Conservation (phyloP, 768 basidiomycete species). For the Lentinula raphanica region DNA sequence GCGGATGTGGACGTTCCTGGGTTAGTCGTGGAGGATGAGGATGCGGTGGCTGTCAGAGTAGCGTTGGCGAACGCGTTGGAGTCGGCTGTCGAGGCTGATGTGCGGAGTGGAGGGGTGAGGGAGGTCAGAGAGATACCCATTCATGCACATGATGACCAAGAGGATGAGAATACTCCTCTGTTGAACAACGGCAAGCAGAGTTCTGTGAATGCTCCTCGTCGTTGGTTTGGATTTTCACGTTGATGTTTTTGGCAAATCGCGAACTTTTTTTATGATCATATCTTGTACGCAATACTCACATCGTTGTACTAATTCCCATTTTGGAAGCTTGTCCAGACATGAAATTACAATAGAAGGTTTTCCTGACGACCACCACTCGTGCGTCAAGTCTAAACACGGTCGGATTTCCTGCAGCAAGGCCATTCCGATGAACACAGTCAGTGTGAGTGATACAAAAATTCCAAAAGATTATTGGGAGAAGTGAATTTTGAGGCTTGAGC, state of each 20-base stretch:
- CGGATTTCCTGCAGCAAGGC: too few species aligned
- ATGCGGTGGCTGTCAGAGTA: slow-evolving; percentile 14
- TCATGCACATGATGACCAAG: not conserved
- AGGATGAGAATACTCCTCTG: not conserved
- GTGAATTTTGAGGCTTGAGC: too few species aligned
- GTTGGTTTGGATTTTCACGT: not conserved
- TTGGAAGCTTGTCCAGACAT: too few species aligned
- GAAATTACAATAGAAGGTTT: too few species aligned
- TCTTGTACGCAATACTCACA: not conserved
- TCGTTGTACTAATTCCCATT: not conserved
- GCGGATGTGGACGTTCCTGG: slow-evolving; percentile 16
- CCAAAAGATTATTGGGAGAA: too few species aligned
- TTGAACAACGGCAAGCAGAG: not conserved
- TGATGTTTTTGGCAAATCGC: too few species aligned
- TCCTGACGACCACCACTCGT: too few species aligned
- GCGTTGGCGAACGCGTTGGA: slow-evolving; percentile 18
- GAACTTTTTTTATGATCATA: too few species aligned
- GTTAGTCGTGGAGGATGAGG: slow-evolving; percentile 17
- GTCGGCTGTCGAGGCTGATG: slow-evolving; percentile 18
- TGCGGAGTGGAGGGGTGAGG: slow-evolving; percentile 14
- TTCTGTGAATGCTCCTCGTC: not conserved
- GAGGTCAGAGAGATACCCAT: slow-evolving; percentile 2
- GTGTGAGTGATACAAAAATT: too few species aligned
- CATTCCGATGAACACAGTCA: too few species aligned
- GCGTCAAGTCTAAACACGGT: too few species aligned